Evolutionary conservation across 805 yeast species (phyloP).

Genomic region (Huiozyma sinensis): DNA sequence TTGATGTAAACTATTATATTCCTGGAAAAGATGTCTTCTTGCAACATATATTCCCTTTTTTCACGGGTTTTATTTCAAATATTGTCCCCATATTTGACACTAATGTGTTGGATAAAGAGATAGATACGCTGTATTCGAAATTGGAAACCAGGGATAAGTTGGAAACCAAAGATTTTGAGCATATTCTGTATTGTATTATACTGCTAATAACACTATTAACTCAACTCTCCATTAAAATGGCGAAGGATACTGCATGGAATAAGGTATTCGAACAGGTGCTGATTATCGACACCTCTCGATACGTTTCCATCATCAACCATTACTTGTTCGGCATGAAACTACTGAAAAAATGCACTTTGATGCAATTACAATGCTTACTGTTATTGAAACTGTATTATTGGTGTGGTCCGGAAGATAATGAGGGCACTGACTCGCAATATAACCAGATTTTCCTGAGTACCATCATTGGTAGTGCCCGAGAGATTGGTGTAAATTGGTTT

Average conservation of each 20-base stretch:
- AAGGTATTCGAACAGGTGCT: slow-evolving; percentile 5
- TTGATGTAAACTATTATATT: slow-evolving; percentile 4
- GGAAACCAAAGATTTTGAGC: slow-evolving; percentile 15
- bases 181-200: slow-evolving; percentile 15
- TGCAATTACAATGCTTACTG: slow-evolving; percentile 20
- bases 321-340: slow-evolving; percentile 16
- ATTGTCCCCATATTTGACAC: slow-evolving; percentile 21
- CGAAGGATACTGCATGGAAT: slow-evolving; percentile 3
- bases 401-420: slow-evolving; percentile 28
- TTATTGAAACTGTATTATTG: slow-evolving; percentile 24
- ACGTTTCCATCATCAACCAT: slow-evolving; percentile 18
- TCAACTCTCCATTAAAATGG: slow-evolving; percentile 17
- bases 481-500: slow-evolving; percentile 23
- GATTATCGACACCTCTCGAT: slow-evolving; percentile 14
- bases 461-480: slow-evolving; percentile 21
- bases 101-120: slow-evolving; percentile 8
- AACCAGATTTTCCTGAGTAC: slow-evolving; percentile 21
- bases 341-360: slow-evolving; percentile 20
- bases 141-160: slow-evolving; percentile 5
- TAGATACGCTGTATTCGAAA: slow-evolving; percentile 10
- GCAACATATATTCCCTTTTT: slow-evolving; percentile 15
- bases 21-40: slow-evolving; percentile 13
- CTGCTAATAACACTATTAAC: slow-evolving; percentile 17
- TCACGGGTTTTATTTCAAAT: slow-evolving; percentile 10
- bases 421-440: slow-evolving; percentile 22